Evolutionary conservation across 164 flowering plant species (phyloP).

Genomic region (Echeveria elegans): DNA sequence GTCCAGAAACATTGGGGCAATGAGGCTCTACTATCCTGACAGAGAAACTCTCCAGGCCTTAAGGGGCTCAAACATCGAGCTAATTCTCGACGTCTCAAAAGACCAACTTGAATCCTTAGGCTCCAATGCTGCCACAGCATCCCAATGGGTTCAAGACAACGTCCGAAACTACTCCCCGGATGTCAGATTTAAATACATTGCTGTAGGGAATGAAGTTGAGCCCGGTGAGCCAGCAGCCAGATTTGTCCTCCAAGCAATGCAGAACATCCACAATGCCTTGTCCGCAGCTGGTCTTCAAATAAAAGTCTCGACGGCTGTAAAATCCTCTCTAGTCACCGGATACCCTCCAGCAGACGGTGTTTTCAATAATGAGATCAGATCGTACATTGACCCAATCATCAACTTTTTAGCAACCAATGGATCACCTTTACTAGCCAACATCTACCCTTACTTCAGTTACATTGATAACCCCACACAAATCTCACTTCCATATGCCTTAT

Average conservation of each 20-base stretch:
- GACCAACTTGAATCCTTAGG: constrained; percentile 10
- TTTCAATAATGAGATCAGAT: neutral
- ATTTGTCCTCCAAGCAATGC: constrained; percentile 1
- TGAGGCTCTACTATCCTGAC: constrained; percentile 2
- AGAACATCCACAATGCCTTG: neutral
- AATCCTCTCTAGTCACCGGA: neutral
- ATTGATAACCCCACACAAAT: constrained; percentile 9
- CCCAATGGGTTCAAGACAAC: constrained; percentile 19
- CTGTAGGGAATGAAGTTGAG: neutral
- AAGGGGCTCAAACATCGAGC: constrained; percentile 16
- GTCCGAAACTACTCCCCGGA: neutral
- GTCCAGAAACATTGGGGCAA: neutral
- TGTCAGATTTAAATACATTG: neutral
- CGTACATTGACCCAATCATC: constrained; percentile 10
- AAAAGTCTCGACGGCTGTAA: neutral
- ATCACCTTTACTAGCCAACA: constrained; percentile 21
- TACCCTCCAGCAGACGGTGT: neutral
- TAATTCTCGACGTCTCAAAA: constrained; percentile 21
- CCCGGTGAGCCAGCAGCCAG: constrained; percentile 4
- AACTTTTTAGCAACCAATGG: constrained; percentile 8
- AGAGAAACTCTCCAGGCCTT: constrained; percentile 16
- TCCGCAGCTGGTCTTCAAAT: neutral
- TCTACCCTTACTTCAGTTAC: constrained; percentile 24
- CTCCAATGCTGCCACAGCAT: constrained; percentile 6
- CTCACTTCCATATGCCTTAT: constrained; percentile 15